These are phyloP conservation scores for Chlorella sp. DNA, from an alignment of 139 green algal genomes.

Conservation along the genomic window DNA sequence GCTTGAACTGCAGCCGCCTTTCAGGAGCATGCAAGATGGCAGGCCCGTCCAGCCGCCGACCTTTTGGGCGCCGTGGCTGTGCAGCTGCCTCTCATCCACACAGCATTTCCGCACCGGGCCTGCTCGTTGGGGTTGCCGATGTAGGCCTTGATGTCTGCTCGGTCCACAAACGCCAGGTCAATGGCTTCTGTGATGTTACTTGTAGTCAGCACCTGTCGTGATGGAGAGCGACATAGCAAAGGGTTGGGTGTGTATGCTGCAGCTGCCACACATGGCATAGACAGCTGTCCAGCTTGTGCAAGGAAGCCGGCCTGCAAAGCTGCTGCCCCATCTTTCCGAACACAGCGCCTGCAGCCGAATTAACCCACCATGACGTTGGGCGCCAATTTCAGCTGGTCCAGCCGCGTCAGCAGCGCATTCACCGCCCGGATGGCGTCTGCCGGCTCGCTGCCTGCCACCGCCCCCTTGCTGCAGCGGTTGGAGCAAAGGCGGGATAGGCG, in stretches of 20 bases:
- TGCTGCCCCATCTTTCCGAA: too few relatives aligned
- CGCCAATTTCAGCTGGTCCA: constrained; percentile 87
- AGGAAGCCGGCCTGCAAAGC: too few relatives aligned
- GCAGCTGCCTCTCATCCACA: too few relatives aligned
- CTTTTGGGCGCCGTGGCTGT: too few relatives aligned
- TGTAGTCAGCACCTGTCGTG: constrained; percentile 78
- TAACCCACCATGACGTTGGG: constrained; percentile 86
- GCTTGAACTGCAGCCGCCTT: background rate
- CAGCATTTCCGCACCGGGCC: constrained; percentile 15
- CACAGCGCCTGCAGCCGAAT: too few relatives aligned
- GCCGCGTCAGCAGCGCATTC: constrained; percentile 95
- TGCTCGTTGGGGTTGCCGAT: constrained; percentile 79
- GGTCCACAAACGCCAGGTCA: constrained; percentile 97
- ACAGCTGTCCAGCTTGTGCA: too few relatives aligned
- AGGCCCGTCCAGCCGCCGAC: too few relatives aligned
- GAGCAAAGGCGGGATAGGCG: background rate
- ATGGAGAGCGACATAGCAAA: too few relatives aligned
- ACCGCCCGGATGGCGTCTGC: constrained; percentile 94
- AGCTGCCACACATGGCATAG: too few relatives aligned
- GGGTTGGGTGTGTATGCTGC: too few relatives aligned
- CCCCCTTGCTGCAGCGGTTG: constrained; percentile 61
- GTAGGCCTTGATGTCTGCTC: constrained; percentile 97
- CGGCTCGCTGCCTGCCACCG: constrained; percentile 83
- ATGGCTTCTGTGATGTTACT: constrained; percentile 88
- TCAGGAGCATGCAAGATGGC: too few relatives aligned